Evolutionary conservation across 345 rosid genomes (phyloP).

Genomic region (Draba incana): DNA sequence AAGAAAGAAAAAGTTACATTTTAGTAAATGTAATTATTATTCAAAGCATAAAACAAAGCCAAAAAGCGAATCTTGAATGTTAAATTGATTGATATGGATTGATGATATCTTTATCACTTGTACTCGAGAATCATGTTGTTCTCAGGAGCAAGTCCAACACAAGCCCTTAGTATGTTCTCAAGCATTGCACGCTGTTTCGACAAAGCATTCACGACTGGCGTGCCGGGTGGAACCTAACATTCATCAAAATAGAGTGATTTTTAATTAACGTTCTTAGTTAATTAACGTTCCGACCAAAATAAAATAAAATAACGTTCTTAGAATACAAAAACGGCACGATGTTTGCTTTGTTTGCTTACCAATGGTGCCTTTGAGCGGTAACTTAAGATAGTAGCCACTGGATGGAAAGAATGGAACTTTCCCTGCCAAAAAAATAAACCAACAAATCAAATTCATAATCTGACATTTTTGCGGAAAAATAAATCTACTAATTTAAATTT

Average conservation of each 20-base stretch:
- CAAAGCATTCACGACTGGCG: constrained; percentile 97
- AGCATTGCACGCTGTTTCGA: constrained; percentile 99
- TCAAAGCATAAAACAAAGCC: constrained; percentile 6
- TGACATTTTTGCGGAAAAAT: neutral
- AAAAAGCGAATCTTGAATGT: neutral
- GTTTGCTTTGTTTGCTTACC: constrained; percentile 51
- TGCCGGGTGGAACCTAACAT: constrained; percentile 92
- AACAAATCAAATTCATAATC: constrained; percentile 4
- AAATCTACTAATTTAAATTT: neutral
- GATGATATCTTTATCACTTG: constrained; percentile 56
- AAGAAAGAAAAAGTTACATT: neutral
- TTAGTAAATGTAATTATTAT: constrained; percentile 14
- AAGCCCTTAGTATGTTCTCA: constrained; percentile 95
- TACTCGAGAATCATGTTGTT: constrained; percentile 99
- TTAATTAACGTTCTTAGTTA: neutral
- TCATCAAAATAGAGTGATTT: neutral
- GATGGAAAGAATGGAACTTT: constrained; percentile 97
- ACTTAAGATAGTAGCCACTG: constrained; percentile 92
- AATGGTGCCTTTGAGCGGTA: constrained; percentile 97
- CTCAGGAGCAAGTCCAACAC: constrained; percentile 96
- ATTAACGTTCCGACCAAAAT: no score
- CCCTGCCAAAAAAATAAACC: constrained; percentile 50
- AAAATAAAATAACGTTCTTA: neutral
- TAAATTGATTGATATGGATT: constrained; percentile 1
- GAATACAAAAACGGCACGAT: constrained; percentile 18